Conservation (phyloP, 2,329 filamentous ascomycete species). For the Penicillium polonicum region DNA sequence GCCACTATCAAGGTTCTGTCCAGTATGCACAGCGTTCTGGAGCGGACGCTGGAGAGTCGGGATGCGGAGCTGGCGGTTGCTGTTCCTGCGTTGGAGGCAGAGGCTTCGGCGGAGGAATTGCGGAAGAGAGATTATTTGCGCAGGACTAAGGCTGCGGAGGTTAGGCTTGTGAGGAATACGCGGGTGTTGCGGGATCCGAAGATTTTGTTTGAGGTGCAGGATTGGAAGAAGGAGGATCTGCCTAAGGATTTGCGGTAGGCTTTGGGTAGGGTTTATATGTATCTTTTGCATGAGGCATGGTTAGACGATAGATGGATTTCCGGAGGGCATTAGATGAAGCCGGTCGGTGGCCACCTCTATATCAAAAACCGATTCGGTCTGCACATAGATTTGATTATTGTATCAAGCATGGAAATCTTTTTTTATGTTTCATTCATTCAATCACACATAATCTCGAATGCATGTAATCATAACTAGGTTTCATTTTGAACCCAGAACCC, state of each 20-base stretch:
- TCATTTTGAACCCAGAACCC: background rate
- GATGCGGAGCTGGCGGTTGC: conserved; percentile 58
- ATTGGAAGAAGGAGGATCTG: conserved; percentile 35
- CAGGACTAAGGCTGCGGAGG: conserved; percentile 80
- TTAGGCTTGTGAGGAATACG: conserved; percentile 76
- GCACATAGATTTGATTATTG: conserved; percentile 15
- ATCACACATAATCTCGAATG: background rate
- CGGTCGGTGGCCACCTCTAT: background rate
- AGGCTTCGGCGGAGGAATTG: conserved; percentile 45
- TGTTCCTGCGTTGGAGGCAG: conserved; percentile 21
- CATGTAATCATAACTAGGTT: conserved; percentile 3
- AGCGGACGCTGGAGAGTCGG: conserved; percentile 65
- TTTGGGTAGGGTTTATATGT: background rate
- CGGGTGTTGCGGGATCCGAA: conserved; percentile 65
- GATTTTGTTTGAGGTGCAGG: conserved; percentile 60
- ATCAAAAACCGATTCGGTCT: conserved; percentile 1
- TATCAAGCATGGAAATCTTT: background rate
- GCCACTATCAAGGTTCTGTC: conserved; percentile 85
- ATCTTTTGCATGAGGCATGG: background rate
- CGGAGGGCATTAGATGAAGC: background rate
- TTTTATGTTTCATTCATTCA: background rate
- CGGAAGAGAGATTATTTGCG: conserved; percentile 64
- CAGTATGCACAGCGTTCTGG: conserved; percentile 85
- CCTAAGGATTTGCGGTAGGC: conserved; percentile 21
- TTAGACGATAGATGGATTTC: background rate